Conservation (phyloP, 2,329 filamentous ascomycete species). For the Botrytis byssoidea region DNA sequence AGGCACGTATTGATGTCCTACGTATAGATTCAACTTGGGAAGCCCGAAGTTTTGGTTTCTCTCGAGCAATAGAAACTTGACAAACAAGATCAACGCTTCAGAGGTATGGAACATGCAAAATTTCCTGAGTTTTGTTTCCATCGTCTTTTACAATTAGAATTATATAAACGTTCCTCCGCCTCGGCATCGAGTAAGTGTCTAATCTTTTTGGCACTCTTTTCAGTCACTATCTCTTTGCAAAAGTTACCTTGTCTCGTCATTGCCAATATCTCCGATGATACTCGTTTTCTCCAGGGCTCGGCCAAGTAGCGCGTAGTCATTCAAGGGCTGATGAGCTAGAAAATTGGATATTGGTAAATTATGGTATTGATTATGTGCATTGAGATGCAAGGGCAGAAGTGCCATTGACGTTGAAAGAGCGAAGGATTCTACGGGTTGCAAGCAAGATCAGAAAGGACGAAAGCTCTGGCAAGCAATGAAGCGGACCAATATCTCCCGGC, state of each 20-base stretch:
- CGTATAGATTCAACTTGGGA: background rate
- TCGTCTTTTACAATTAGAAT: background rate
- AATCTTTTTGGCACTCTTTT: background rate
- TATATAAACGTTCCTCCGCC: background rate
- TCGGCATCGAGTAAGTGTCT: background rate
- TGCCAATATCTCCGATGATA: background rate
- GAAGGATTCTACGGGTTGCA: background rate
- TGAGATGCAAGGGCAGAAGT: background rate
- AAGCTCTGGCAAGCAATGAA: background rate
- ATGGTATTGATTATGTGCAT: background rate
- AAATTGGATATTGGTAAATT: background rate
- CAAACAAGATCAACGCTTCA: background rate
- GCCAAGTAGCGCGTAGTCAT: background rate
- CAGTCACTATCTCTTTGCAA: background rate
- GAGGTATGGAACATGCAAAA: no score
- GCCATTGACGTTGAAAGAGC: no score
- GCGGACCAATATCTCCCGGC: no score
- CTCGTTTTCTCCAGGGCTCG: background rate
- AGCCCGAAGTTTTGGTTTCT: background rate
- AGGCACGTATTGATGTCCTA: background rate
- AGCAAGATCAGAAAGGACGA: background rate
- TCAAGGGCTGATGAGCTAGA: background rate
- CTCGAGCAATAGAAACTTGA: background rate
- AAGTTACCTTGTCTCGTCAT: background rate
- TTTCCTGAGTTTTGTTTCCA: background rate